Conservation (phyloP, 73 alveolate genomes). For the Paramecium sonneborni region DNA sequence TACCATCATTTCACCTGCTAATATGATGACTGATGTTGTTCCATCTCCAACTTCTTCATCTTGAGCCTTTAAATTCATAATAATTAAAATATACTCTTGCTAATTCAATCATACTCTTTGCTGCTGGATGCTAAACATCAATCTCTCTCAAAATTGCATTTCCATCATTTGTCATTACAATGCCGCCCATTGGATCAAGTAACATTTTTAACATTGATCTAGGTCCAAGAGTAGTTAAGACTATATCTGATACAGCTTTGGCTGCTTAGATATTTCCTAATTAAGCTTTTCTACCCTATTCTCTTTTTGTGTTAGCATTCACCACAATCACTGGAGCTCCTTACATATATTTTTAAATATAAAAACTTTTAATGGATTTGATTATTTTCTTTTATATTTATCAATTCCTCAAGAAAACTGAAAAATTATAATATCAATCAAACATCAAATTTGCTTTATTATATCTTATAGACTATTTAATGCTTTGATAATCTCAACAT, state of each 20-base stretch:
- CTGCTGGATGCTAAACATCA: slow-evolving; percentile 99
- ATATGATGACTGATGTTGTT: slow-evolving; percentile 98
- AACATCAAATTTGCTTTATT: not conserved
- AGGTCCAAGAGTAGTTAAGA: slow-evolving; percentile 99
- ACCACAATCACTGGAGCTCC: slow-evolving; percentile 89
- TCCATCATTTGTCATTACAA: slow-evolving; percentile 99
- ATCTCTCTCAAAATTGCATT: slow-evolving; percentile 98
- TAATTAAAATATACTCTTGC: slow-evolving; percentile 67
- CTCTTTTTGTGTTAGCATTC: slow-evolving; percentile 90
- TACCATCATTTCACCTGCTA: slow-evolving; percentile 97
- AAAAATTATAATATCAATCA: not conserved
- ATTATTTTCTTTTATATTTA: slow-evolving; percentile 24
- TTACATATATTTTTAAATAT: slow-evolving; percentile 49
- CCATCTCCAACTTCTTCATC: slow-evolving; percentile 99
- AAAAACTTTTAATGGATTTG: slow-evolving; percentile 38
- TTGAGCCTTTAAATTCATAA: slow-evolving; percentile 70
- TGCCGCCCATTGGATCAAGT: slow-evolving; percentile 96
- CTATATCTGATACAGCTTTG: slow-evolving; percentile 96
- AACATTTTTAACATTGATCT: slow-evolving; percentile 99
- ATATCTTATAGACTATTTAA: not conserved
- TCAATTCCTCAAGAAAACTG: not conserved
- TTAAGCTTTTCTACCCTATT: slow-evolving; percentile 95
- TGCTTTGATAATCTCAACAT: not conserved
- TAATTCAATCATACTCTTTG: slow-evolving; percentile 98
- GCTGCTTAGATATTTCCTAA: slow-evolving; percentile 95